These are phyloP conservation scores for Vaccinium corymbosum DNA, from an alignment of 148 eudicot species.

Conservation along the genomic window DNA sequence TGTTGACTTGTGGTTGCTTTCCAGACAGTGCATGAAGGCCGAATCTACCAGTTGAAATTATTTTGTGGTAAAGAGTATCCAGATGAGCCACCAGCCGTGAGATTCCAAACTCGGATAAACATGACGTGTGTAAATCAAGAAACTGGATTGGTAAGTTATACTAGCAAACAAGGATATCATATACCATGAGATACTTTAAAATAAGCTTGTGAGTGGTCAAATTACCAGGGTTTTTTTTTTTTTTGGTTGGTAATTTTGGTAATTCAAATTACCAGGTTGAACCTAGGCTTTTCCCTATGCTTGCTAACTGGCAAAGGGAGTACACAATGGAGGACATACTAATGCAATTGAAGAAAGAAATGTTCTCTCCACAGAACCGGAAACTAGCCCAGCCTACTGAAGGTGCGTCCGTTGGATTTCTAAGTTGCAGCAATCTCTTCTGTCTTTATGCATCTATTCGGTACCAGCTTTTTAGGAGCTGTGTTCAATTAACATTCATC, in stretches of 20 bases:
- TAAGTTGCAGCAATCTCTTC: neutral
- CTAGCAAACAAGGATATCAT: neutral
- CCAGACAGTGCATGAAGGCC: conserved; percentile 58
- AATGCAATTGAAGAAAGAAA: conserved; percentile 49
- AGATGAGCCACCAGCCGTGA: conserved; percentile 49
- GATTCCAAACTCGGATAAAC: conserved; percentile 48
- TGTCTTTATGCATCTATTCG: neutral
- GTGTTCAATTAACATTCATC: neutral
- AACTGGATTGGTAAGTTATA: conserved; percentile 43
- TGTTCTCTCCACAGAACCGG: conserved; percentile 53
- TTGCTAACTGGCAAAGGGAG: conserved; percentile 47
- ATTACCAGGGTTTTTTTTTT: conserved; percentile 25
- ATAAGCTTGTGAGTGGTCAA: conserved; percentile 4
- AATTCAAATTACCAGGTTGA: conserved; percentile 35
- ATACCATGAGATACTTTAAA: conserved; percentile 1
- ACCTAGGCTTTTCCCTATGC: conserved; percentile 48
- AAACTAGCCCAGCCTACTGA: conserved; percentile 56
- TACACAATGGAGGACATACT: conserved; percentile 54
- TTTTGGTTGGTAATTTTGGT: neutral
- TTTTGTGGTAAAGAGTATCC: conserved; percentile 58
- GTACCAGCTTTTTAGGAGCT: neutral
- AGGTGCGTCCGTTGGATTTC: conserved; percentile 25
- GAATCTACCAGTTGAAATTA: conserved; percentile 54
- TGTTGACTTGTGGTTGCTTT: conserved; percentile 8
- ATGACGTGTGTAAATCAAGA: conserved; percentile 53